Evolutionary conservation across 2,329 filamentous ascomycete genomes (phyloP).

Genomic region (Fusarium nelsonii): DNA sequence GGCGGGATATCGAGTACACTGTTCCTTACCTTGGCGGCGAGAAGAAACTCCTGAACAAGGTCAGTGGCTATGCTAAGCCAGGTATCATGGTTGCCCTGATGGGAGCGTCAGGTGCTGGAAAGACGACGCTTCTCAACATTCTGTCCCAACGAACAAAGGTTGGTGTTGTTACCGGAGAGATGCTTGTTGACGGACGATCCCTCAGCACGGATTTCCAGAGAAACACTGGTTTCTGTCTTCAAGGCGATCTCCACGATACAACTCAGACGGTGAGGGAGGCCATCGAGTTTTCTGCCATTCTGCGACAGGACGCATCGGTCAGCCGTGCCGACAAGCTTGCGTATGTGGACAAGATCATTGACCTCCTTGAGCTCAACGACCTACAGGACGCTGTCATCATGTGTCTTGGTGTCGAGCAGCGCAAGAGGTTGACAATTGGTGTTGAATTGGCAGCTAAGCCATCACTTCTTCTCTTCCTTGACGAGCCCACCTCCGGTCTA

Average conservation of each 20-base stretch:
- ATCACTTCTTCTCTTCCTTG: constrained; percentile 70
- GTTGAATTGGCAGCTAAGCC: constrained; percentile 67
- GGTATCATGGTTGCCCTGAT: constrained; percentile 84
- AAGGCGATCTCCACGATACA: constrained; percentile 73
- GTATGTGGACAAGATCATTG: constrained; percentile 74
- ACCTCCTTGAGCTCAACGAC: constrained; percentile 72
- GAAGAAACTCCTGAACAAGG: constrained; percentile 56
- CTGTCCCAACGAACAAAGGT: constrained; percentile 78
- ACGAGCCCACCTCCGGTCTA: constrained; percentile 69
- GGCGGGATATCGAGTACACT: constrained; percentile 77
- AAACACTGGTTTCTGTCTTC: constrained; percentile 76
- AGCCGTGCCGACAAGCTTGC: constrained; percentile 71
- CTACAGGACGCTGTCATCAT: constrained; percentile 71
- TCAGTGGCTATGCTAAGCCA: constrained; percentile 83
- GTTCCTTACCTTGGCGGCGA: constrained; percentile 64
- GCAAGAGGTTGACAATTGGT: constrained; percentile 66
- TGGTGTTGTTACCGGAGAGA: constrained; percentile 79
- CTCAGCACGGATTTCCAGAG: constrained; percentile 80
- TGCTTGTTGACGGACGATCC: constrained; percentile 78
- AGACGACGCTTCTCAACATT: constrained; percentile 85
- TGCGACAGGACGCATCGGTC: constrained; percentile 69
- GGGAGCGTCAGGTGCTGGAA: constrained; percentile 85
- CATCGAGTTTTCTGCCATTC: constrained; percentile 72
- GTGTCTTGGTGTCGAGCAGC: constrained; percentile 69
- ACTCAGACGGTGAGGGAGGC: constrained; percentile 75